These are phyloP conservation scores for Aspergillus sp. DNA, from an alignment of 2,329 filamentous ascomycete species.

Conservation along the genomic window DNA sequence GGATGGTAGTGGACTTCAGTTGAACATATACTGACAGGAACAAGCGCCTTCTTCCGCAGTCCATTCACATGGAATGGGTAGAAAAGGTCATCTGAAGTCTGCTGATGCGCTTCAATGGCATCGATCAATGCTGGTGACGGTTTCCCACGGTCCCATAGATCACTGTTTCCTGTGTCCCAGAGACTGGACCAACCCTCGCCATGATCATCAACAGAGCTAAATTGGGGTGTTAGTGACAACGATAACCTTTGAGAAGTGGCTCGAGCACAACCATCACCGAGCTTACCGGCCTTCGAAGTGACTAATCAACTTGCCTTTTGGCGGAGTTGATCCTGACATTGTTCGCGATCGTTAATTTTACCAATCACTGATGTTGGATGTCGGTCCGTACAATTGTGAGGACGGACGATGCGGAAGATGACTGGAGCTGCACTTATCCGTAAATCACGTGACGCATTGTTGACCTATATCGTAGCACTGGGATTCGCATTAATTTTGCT, in stretches of 20 bases:
- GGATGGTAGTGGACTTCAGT: background rate
- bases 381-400: no score
- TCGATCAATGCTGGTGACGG: slow-evolving; percentile 30
- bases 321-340: background rate
- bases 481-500: no score
- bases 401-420: no score
- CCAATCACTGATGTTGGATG: no score
- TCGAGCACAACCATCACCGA: no score
- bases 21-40: slow-evolving; percentile 20
- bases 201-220: background rate
- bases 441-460: no score
- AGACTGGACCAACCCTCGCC: slow-evolving; percentile 15
- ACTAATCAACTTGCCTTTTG: background rate
- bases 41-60: slow-evolving; percentile 23
- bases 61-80: slow-evolving; percentile 16
- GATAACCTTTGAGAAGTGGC: background rate
- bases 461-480: no score
- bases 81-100: slow-evolving; percentile 14
- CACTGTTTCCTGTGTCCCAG: slow-evolving; percentile 23
- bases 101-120: slow-evolving; percentile 18
- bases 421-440: no score
- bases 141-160: slow-evolving; percentile 31
- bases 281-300: background rate
- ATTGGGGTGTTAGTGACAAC: background rate
- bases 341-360: no score